Conservation (phyloP, 371 early-diverging fungal genomes). For the Apophysomyces sp. region DNA sequence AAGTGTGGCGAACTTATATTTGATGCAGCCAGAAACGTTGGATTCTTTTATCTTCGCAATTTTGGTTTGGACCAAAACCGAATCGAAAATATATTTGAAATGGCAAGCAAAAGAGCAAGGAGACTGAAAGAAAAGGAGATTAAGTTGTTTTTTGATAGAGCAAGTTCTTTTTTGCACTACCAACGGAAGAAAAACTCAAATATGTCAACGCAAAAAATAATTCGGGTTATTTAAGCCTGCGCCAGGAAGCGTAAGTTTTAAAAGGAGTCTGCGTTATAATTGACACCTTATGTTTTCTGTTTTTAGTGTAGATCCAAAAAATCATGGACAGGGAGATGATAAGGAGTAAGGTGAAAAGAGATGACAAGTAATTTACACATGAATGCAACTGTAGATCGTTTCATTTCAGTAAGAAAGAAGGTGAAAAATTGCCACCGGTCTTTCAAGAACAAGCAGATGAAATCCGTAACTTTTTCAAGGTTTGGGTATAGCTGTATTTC, state of each 20-base stretch:
- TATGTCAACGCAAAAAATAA: constrained; percentile 18
- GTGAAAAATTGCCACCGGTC: constrained; percentile 16
- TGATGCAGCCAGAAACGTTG: constrained; percentile 39
- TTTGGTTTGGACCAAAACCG: constrained; percentile 34
- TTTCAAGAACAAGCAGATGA: constrained; percentile 7
- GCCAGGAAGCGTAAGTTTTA: constrained; percentile 25
- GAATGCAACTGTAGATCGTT: constrained; percentile 28
- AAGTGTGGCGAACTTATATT: constrained; percentile 38
- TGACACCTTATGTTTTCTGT: too few relatives aligned
- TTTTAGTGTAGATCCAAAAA: constrained; percentile 37
- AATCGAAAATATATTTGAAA: constrained; percentile 39
- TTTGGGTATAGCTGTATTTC: background rate
- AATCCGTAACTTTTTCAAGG: constrained; percentile 16
- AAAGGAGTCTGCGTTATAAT: background rate
- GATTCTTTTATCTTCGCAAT: constrained; percentile 53
- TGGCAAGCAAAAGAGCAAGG: constrained; percentile 17
- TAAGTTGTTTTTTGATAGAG: constrained; percentile 18
- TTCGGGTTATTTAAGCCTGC: constrained; percentile 25
- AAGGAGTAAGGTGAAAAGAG: constrained; percentile 36
- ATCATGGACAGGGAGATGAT: constrained; percentile 40
- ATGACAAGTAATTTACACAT: background rate
- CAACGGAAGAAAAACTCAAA: constrained; percentile 22
- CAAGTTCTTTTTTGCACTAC: constrained; percentile 32
- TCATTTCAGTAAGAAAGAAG: constrained; percentile 40
- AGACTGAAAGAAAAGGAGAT: background rate